Evolutionary conservation across 2,329 filamentous ascomycete species (phyloP), one percentile per base, ranked within the genome.

Genomic region (Aspergillus calidoustus): DNA sequence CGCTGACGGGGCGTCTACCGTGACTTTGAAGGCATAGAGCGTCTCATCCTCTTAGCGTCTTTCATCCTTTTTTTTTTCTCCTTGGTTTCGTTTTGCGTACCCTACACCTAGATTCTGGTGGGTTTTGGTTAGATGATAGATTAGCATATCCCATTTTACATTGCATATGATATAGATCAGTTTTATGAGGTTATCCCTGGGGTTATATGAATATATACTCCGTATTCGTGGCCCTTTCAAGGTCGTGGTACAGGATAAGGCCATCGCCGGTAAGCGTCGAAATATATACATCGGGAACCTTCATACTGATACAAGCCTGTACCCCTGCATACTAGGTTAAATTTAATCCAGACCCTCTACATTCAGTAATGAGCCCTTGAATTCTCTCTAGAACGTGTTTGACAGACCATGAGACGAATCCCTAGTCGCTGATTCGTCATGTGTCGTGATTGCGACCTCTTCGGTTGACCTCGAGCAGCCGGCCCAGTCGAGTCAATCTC

Each of bases 21-120:
- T 55, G 31, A 59, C 61, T 19, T 53, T 73, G 54, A 62, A 63
- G 44, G 63, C 63, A 25, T 69, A 63, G 51, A 28, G 25, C 2
- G 25, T 28, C 25, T 28, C 25, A 28, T 28, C 25, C 25, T 28
- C 25, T 28, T 28, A 28, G 6, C 25, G 25, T 28, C 25, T 28
- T 28, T 28, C 25, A 28, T 28, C 4, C 4, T 1, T 2, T 28
- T 28, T 28, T 4, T 23, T 47, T 41, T 34, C 30, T 60, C 53
- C 53, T 34, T 38, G 44, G 25, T 17, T 50, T 38, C 28, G 9
- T 31, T 47, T 60, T 48, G 46, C 44, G 55, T 55, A 46, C 51
- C 31, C 51, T 6, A 46, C 23, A 41, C 31, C 51, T 6, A 46
- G 44, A 41, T 58, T 25, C 19, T 47, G 54, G 50, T 34, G 38